Evolutionary conservation across 2,329 filamentous ascomycete genomes (phyloP), one percentile per base, ranked within the genome.

Genomic region (Verticillium isaacii): DNA sequence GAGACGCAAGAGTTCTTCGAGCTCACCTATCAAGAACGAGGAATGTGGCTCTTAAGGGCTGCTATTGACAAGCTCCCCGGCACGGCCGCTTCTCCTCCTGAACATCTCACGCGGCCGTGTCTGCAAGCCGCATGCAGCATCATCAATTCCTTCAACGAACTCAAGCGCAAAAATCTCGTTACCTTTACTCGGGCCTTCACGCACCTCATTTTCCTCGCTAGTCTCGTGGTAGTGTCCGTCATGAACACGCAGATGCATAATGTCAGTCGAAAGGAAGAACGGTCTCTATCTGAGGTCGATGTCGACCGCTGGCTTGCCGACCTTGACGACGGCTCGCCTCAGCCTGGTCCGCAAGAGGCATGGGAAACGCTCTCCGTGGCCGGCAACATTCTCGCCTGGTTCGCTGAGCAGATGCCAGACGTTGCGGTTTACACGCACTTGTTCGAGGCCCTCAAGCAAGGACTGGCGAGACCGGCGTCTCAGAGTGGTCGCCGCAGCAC

Each of bases 181-280:
- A 59, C 56, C 2, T 63, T 36, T n/a, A 61, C 59, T 8, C 36
- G 59, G 19, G 50, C 59, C n/a, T 54, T 61, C 50, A 58, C 56
- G 9, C 59, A 63, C 36, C 29, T 59, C 3, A 59, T 63, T 12
- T 63, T 63, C 41, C 36, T 63, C 4, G 41, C 59, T 1, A 63
- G 62, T 32, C 62, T 61, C 17, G 50, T 63, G 6, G 34, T 61
- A 4, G 39, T 60, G 17, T 61, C 45, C 23, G 25, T 61, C 15
- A 60, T 52, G 12, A 45, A 60, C 17, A 32, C n/a, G 2, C 36
- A 32, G 50, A 29, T 56, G 23, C 45, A 11, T 25, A 12, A 56
- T 3, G 19, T 17, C 17, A 29, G 34, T 36, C 34, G 5, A 8
- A 15, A 14, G 54, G 23, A 56, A 23, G 45, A 19, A 12, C 5